Evolutionary conservation across 768 basidiomycete genomes (phyloP), one percentile per base, ranked within the genome.

Genomic region (Russula sp.): DNA sequence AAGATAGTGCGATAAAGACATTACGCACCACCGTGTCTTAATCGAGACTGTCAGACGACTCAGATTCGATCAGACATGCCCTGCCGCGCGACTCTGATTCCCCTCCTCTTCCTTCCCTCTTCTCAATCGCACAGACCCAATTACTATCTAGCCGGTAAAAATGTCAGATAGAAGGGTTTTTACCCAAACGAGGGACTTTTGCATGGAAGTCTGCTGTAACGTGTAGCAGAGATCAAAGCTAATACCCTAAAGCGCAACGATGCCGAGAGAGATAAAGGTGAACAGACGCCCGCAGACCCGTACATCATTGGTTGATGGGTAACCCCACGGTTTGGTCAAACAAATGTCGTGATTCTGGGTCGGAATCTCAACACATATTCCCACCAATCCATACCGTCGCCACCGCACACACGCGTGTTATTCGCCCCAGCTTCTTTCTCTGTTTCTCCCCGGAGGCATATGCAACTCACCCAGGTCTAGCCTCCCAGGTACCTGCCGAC

Each of bases 401-500:
- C 7, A 18, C 42, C n/a, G n/a, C 16, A 16, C 42, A 3, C 52
- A 10, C 8, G 20, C 40, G 16, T 18, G 8, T 39, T 32, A 16
- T 39, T 32, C 37, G 22, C 35, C 14, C 10, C 11, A n/a, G 7
- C 49, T 50, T 34, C 11, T 37, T 57, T 14, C 49, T 35, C 57
- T 8, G 11, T 42, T 59, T 51, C n/a, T 27, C 49, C 27, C 57
- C 10, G 2, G 48, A 42, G 49, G 31, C 27, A 18, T 16, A 20
- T 47, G 27, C n/a, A 32, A 14, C 16, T 18, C 42, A 27, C 32
- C 18, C 16, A 22, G 2, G 9, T n/a, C 39, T 27, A 27, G 18
- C 49, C 34, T n/a, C 10, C 48, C 52, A 48, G 61, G 42, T 13
- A 58, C 50, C 62, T 34, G 54, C 55, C 27, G 59, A 56, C 14